phyloP scores from a whole-genome alignment of 202 grass and related monocot species.

The Panicum hallii region DNA sequence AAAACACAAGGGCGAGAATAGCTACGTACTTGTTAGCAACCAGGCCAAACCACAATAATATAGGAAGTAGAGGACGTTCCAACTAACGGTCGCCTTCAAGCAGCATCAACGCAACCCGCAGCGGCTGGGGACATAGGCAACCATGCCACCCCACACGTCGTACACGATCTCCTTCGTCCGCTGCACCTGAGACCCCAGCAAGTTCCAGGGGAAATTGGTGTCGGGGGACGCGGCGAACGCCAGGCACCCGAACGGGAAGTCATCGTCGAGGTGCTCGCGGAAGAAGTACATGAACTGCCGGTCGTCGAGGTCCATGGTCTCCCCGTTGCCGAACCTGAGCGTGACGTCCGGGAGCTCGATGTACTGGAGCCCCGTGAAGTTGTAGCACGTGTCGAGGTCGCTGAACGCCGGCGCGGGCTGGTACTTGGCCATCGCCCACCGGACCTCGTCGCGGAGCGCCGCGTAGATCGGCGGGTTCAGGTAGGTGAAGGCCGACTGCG shows the following conservation, averaged over 20 bases:
- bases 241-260: constrained; percentile 43
- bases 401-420: background rate
- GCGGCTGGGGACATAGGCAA: constrained; percentile 26
- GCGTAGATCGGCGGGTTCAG: constrained; percentile 24
- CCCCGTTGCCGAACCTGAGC: constrained; percentile 24
- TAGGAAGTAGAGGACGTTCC: background rate
- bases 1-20: too few species aligned
- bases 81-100: background rate
- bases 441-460: constrained; percentile 2
- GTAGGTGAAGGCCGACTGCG: background rate
- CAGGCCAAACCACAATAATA: too few species aligned
- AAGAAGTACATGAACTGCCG: constrained; percentile 39
- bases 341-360: background rate
- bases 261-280: background rate
- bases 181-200: background rate
- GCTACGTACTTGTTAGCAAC: too few species aligned
- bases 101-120: constrained; percentile 8
- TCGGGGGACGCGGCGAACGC: constrained; percentile 10
- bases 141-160: constrained; percentile 3
- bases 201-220: background rate
- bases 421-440: constrained; percentile 1
- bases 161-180: constrained; percentile 37
- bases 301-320: background rate
- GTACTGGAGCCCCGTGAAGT: background rate
- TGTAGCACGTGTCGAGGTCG: constrained; percentile 48